Conservation (phyloP, 495 filamentous ascomycete species). For the Neurospora intermedia region DNA sequence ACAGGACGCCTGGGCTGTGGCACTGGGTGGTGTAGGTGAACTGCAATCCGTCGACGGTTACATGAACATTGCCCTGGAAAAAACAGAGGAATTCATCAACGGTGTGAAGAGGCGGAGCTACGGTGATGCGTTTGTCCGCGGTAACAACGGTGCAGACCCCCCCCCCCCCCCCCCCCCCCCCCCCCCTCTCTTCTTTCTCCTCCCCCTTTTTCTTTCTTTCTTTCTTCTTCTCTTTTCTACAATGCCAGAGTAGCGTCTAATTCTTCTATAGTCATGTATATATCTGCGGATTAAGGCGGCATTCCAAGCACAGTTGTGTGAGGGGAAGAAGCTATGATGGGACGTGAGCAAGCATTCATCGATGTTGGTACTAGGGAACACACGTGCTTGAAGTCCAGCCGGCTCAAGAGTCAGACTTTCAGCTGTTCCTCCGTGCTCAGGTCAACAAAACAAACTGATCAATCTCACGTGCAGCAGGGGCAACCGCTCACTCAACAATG, state of each 20-base stretch:
- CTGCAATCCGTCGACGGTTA: slow-evolving; percentile 98
- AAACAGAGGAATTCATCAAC: slow-evolving; percentile 82
- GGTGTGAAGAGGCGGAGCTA: slow-evolving; percentile 71
- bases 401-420: no score
- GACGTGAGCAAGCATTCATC: not conserved
- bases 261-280: slow-evolving; percentile 54
- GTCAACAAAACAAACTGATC: not conserved
- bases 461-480: not conserved
- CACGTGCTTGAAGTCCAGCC: not conserved
- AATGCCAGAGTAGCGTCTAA: not conserved
- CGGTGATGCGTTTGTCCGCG: slow-evolving; percentile 91
- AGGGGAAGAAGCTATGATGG: not conserved
- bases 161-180: no score
- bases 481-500: not conserved
- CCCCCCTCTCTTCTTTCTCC: no score
- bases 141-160: slow-evolving; percentile 70
- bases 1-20: not conserved
- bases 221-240: no score
- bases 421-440: not conserved
- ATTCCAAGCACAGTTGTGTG: not conserved
- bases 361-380: not conserved
- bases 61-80: slow-evolving; percentile 97
- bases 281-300: slow-evolving; percentile 49
- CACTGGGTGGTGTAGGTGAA: slow-evolving; percentile 46
- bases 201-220: no score